Evolutionary conservation across 352 stramenopile species (phyloP).

Genomic region (Pythium biforme): DNA sequence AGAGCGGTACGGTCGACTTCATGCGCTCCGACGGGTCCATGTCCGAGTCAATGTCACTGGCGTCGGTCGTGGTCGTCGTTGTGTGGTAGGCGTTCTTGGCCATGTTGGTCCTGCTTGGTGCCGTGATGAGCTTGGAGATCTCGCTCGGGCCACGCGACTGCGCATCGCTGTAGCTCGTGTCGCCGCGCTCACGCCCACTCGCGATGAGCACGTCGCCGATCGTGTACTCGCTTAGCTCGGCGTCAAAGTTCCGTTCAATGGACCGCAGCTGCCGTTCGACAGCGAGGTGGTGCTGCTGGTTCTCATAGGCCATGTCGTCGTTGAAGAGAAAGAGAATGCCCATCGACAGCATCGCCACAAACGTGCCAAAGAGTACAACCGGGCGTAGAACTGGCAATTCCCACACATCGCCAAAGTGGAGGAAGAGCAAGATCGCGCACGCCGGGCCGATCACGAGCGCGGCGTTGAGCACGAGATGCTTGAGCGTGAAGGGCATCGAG

Average conservation of each 20-base stretch:
- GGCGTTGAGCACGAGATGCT: conserved; percentile 58
- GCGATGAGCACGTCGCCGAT: conserved; percentile 9
- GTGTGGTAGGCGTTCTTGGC: conserved; percentile 21
- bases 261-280: conserved; percentile 64
- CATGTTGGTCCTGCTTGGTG: not conserved
- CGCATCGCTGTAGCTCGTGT: conserved; percentile 13
- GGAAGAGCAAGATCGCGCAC: conserved; percentile 65
- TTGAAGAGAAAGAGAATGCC: conserved; percentile 74
- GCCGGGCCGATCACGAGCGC: conserved; percentile 54
- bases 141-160: conserved; percentile 22
- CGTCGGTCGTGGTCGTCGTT: not conserved
- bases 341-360: conserved; percentile 59
- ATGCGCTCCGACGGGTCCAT: not conserved
- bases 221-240: conserved; percentile 45
- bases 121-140: conserved; percentile 17
- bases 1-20: conserved; percentile 4
- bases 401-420: conserved; percentile 75
- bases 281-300: conserved; percentile 45
- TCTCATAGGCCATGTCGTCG: conserved; percentile 76
- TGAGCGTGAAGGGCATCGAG: conserved; percentile 76
- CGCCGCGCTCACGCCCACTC: conserved; percentile 2
- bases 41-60: conserved; percentile 10
- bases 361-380: conserved; percentile 65
- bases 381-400: conserved; percentile 51
- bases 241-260: conserved; percentile 63